phyloP scores from a whole-genome alignment of 1,284 basidiomycete species.

The Naganishia liquefaciens region DNA sequence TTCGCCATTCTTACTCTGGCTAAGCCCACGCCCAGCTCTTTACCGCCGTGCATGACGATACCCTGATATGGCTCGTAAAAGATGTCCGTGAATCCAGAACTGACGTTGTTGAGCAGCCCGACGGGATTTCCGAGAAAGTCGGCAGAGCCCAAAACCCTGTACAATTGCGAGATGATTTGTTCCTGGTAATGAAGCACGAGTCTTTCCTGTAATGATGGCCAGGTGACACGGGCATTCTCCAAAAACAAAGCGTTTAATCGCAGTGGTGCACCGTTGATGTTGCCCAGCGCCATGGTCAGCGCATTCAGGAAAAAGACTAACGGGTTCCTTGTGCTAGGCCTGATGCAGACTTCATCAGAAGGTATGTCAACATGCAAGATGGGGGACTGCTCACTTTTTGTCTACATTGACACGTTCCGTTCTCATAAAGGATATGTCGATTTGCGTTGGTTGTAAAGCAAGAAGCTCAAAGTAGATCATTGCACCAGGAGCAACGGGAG shows the following conservation, averaged over 20 bases:
- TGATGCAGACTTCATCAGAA: slow-evolving; percentile 48
- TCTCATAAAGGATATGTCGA: slow-evolving; percentile 95
- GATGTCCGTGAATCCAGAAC: slow-evolving; percentile 96
- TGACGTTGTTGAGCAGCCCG: slow-evolving; percentile 97
- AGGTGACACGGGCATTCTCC: slow-evolving; percentile 87
- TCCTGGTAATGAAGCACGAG: slow-evolving; percentile 92
- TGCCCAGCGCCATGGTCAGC: slow-evolving; percentile 94
- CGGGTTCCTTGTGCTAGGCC: slow-evolving; percentile 82
- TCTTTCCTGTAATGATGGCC: slow-evolving; percentile 79
- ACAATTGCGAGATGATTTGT: slow-evolving; percentile 89
- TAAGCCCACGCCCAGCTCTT: slow-evolving; percentile 93
- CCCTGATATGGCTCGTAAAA: slow-evolving; percentile 99
- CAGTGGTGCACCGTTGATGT: slow-evolving; percentile 95
- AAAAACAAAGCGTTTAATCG: slow-evolving; percentile 92
- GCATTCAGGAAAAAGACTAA: slow-evolving; percentile 92
- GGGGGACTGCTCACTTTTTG: slow-evolving; percentile 74
- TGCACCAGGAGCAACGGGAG: slow-evolving; percentile 63
- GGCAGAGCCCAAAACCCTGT: slow-evolving; percentile 92
- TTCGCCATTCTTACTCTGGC: slow-evolving; percentile 67
- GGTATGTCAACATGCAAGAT: too few relatives aligned
- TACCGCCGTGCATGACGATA: slow-evolving; percentile 94
- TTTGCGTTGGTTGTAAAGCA: slow-evolving; percentile 91
- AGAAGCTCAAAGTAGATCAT: slow-evolving; percentile 95
- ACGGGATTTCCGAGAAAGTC: slow-evolving; percentile 85
- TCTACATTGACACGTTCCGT: slow-evolving; percentile 90